Base-by-base conservation (phyloP, 2,329 filamentous ascomycete species). In the Fusarium nurragi region DNA sequence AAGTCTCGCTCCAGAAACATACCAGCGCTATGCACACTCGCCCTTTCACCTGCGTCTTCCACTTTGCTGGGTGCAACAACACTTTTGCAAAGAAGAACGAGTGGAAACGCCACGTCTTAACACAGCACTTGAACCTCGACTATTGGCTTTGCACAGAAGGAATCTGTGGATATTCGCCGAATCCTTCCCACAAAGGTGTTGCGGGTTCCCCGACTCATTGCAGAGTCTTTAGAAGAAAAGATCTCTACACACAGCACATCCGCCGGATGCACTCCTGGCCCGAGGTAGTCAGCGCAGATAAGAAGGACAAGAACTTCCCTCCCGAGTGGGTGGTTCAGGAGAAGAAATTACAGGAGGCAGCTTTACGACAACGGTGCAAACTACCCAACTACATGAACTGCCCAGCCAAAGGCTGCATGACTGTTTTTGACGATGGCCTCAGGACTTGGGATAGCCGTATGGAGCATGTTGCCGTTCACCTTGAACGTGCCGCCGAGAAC, bases 51-150 rank as follows among this genome's bases (percentile, higher is more conserved):
- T 98, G 94, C 76, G 88, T 92, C 54, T 93, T 97, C 75, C 81
- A 86, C 26, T 88, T 86, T 53, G 95, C 93, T 54, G 91, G 90
- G 30, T 98, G 94, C 78, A 66, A 63, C 1, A 86, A 88, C 4
- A 88, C 84, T 1, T 97, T 97, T 72, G 84, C 85, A 4, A 89
- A 85, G 68, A 97, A 97, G 79, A 97, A 97, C 74, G 94, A 97
- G 76, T 97, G 94, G 94, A 97, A 97, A 77, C 88, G 94, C 0
- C 94, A 98, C 74, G 87, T 94, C 70, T 80, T 83, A 28, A 91
- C 90, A 0, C 91, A 97, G 73, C 94, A 98, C 73, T 81, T 97
- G 21, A 86, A 89, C 51, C 81, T 92, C 4, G 80, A 85, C 40
- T 91, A 88, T 77, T 97, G 89, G 86, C 82, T 90, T 55, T 98